These are phyloP conservation scores for Phellopilus nigrolimitatus DNA, from an alignment of 1,284 basidiomycete genomes.

Conservation along the genomic window DNA sequence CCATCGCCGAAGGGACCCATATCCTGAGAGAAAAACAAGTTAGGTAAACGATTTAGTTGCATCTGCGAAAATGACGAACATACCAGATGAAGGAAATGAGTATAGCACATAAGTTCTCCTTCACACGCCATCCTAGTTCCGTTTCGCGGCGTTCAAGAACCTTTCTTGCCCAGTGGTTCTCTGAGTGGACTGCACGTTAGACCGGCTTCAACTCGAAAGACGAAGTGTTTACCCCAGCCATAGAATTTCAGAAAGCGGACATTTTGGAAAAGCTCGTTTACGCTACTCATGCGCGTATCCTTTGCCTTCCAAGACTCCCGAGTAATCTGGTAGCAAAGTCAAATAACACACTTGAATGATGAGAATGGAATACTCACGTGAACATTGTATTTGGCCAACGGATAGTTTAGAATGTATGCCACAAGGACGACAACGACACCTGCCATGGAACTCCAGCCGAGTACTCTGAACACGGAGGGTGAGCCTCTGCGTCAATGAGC, in stretches of 20 bases:
- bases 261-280: slow-evolving; percentile 77
- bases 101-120: slow-evolving; percentile 54
- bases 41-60: background rate
- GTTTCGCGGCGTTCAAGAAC: slow-evolving; percentile 47
- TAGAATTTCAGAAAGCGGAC: slow-evolving; percentile 69
- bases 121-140: slow-evolving; percentile 60
- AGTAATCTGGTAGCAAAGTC: slow-evolving; percentile 41
- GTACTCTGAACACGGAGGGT: slow-evolving; percentile 41
- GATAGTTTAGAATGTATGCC: slow-evolving; percentile 63
- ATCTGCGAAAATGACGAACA: slow-evolving; percentile 9
- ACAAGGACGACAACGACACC: slow-evolving; percentile 70
- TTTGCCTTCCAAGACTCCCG: slow-evolving; percentile 62
- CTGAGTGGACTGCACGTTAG: slow-evolving; percentile 25
- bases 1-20: slow-evolving; percentile 67
- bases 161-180: slow-evolving; percentile 50
- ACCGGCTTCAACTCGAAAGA: background rate
- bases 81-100: slow-evolving; percentile 62
- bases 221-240: slow-evolving; percentile 51
- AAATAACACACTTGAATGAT: slow-evolving; percentile 8
- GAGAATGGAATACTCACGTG: slow-evolving; percentile 37
- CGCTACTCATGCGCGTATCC: slow-evolving; percentile 70
- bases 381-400: slow-evolving; percentile 61
- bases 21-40: slow-evolving; percentile 39
- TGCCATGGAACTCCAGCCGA: slow-evolving; percentile 80
- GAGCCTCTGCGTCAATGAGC: background rate